Base-by-base conservation (phyloP, 1,284 basidiomycete genomes). In the Lentinula novae-zelandiae region DNA sequence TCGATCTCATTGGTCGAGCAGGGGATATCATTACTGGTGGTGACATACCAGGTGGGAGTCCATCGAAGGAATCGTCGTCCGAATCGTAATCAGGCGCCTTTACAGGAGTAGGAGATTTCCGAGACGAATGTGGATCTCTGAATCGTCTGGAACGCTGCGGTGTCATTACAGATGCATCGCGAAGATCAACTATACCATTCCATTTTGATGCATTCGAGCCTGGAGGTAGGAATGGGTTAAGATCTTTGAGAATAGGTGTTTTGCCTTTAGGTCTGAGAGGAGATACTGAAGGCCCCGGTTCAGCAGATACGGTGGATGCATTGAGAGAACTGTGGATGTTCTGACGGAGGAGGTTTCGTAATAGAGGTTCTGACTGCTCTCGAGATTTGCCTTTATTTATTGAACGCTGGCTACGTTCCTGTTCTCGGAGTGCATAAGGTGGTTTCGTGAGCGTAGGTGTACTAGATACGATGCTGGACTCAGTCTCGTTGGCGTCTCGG, bases 1-100 rank as follows among this genome's bases (percentile, higher is more conserved):
- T 1, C 80, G 76, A 64, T 82, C 82, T 7, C 78, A 85, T 81
- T 0, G 89, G 88, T n/a, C 88, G 82, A 2, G 86, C 86, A 62
- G 93, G 94, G 33, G 88, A 90, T 83, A 95, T 87, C 60, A 90
- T 89, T 3, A 90, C 83, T 1, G 92, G 93, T 2, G 95, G 93
- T 0, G 93, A 95, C 89, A 95, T 92, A 51, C 89, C 90, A 15
- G 77, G 75, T 63, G 77, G 80, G 46, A 82, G 69, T 7, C 82
- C 80, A 60, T 87, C 85, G 60, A 87, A 82, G n/a, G 84, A 85
- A 44, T 84, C 77, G 57, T 84, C 81, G 54, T 80, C 78, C 36
- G 79, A 78, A 63, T 84, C 72, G 52, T 72, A 68, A 38, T 66
- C 68, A 34, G 39, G 42, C 9, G 27, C 31, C 10, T 60, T 49